A percentile compares a stretch with the other conserved stretches of the same genome.
phyloP scores from a whole-genome alignment of 352 stramenopile species.

The Phytophthora citricola region DNA sequence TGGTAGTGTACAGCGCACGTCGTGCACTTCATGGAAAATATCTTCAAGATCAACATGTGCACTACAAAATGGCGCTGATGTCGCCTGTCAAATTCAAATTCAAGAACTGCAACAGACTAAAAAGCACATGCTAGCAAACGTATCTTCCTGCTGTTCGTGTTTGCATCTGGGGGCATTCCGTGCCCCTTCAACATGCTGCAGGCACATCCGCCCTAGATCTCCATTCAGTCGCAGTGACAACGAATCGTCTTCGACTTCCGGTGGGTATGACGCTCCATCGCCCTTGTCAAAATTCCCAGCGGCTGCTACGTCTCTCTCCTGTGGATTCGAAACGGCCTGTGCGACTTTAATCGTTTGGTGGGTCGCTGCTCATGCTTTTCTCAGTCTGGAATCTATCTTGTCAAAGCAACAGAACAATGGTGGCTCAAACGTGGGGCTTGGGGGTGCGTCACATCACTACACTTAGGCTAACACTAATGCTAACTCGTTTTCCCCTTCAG shows the following conservation, averaged over 20 bases:
- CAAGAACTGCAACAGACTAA: neutral
- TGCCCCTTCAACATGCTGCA: too few species aligned
- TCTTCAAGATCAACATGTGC: too few species aligned
- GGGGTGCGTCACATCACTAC: conserved; percentile 3
- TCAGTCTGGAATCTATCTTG: conserved; percentile 19
- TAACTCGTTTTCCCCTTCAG: neutral
- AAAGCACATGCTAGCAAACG: too few species aligned
- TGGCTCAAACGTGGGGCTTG: conserved; percentile 19
- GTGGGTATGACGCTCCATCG: neutral
- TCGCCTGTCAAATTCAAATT: conserved; percentile 19
- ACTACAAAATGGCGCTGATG: too few species aligned
- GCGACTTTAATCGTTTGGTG: conserved; percentile 1
- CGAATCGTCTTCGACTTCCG: neutral
- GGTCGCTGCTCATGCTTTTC: conserved; percentile 4
- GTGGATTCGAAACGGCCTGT: conserved; percentile 6
- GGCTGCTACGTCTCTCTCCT: conserved; percentile 4
- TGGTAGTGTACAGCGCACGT: neutral
- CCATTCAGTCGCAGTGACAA: too few species aligned
- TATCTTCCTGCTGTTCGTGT: too few species aligned
- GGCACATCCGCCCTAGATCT: too few species aligned
- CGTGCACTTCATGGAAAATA: too few species aligned
- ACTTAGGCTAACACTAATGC: neutral
- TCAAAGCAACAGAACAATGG: conserved; percentile 10
- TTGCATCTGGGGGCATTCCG: too few species aligned
- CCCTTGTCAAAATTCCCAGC: conserved; percentile 4